Evolutionary conservation across 108 stramenopile species (phyloP), one percentile per base, ranked within the genome.

Genomic region (Cyclotella atomus): DNA sequence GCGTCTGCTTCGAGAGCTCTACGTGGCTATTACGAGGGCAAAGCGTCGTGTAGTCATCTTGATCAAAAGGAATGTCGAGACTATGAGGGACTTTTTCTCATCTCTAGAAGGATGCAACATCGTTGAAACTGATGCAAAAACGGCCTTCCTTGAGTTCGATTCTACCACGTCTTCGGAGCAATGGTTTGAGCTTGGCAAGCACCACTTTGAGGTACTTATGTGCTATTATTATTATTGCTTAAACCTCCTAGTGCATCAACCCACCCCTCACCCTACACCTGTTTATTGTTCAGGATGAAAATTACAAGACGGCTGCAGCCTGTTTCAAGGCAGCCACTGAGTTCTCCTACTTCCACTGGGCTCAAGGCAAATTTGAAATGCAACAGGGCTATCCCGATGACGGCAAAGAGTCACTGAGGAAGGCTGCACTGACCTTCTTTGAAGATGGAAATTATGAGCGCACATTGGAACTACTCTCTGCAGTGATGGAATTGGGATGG

Each of bases 21-120:
- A 76, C 20, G 75, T 76, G 20, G 75, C 68, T 2, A 30, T 69
- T 25, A 76, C 75, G 1, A 29, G 75, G 14, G 75, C 68, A 2
- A 65, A 70, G 24, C 67, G 75, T 8, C 67, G 75, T 2, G 75
- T 76, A 7, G 75, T 76, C 8, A 68, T 76, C 10, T 50, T 76
- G 30, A 36, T 54, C 10, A 68, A 15, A 55, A 55, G 16, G 27
- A 29, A 57, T 16, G 32, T 43, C 16, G 4, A 23, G 5, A 43
- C 34, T 9, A 54, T 53, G 50, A 33, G 28, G 59, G 23, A 34
- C 2, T 55, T 47, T 17, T 76, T 76, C 36, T 50, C 62, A 23
- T 21, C 27, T 1, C n/a, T 52, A 7, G 65, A 65, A 44, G 68
- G 53, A 6, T 76, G 68, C 34, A 57, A 50, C 8, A 59, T 76